Conservation (phyloP, 164 flowering plant genomes). For the Umbellularia californica region DNA sequence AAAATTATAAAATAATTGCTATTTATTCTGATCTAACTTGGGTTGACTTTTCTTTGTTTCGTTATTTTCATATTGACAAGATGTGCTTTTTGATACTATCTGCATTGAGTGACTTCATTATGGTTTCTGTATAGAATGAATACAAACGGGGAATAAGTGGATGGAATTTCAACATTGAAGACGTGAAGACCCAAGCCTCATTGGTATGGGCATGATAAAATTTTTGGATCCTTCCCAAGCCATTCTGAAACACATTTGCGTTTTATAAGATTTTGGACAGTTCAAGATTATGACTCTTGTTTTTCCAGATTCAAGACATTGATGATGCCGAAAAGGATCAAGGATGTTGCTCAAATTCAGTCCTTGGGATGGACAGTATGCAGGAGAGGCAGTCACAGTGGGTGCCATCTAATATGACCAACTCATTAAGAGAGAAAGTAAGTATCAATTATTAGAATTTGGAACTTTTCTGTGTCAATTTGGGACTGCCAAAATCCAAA, state of each 20-base stretch:
- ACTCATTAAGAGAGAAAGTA: conserved; percentile 28
- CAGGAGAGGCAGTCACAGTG: conserved; percentile 24
- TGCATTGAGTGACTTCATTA: not conserved
- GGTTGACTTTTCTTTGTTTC: not conserved
- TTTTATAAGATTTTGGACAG: not conserved
- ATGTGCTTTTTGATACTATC: not conserved
- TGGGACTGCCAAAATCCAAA: conserved; percentile 2
- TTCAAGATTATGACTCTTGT: not conserved
- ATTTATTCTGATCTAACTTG: not conserved
- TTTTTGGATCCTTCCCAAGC: not conserved
- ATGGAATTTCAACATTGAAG: conserved; percentile 93
- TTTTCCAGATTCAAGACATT: conserved; percentile 58
- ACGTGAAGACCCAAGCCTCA: conserved; percentile 86
- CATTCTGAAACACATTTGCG: not conserved
- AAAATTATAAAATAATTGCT: not conserved
- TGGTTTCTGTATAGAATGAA: conserved; percentile 53
- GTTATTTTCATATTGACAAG: not conserved
- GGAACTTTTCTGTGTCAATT: not conserved
- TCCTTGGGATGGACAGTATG: conserved; percentile 24
- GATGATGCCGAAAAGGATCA: conserved; percentile 51
- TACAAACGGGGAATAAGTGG: conserved; percentile 95
- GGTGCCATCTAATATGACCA: conserved; percentile 2
- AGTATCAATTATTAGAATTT: not conserved
- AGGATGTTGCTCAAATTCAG: conserved; percentile 36
- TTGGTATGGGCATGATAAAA: conserved; percentile 41